Evolutionary conservation across 1,284 basidiomycete species (phyloP), one percentile per base, ranked within the genome.

Genomic region (Ceratobasidium sp.): DNA sequence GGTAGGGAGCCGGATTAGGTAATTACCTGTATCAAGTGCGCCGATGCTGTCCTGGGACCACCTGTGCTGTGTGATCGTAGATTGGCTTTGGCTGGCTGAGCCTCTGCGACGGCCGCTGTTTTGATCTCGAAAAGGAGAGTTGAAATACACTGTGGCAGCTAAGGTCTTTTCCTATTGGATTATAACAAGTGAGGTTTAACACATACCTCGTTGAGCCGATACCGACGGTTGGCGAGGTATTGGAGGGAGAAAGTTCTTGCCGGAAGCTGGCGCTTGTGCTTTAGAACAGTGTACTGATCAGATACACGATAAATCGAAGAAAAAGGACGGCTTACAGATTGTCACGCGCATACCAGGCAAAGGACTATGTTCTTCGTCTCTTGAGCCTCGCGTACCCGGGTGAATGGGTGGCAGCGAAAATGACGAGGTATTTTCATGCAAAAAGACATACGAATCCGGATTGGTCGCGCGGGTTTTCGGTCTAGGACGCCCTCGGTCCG

Each of bases 21-120:
- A 73, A 60, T 20, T 73, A 73, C 69, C 69, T 73, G 69, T 28
- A 56, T 56, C 69, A 31, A 47, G 28, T 13, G 69, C 49, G 69
- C 69, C 56, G 69, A 60, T 58, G 39, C 56, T 73, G 4, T 58
- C 69, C 37, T 47, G 56, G 23, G 39, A 56, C 11, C 45, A 42
- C 31, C 31, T 26, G 65, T 67, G 65, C 65, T 51, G 65, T 67
- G 65, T 64, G 61, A 47, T 53, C 20, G 65, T 53, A 26, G 31
- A 35, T 17, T 53, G 65, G 31, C 28, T 67, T 39, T 67, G 65
- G 49, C 49, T 39, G 31, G 45, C 47, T 35, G 65, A 67, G 65
- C 61, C 61, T 15, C 13, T 42, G 39, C 39, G 61, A 45, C 17
- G 61, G 26, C 33, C 61, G 42, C 61, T 20, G 39, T 64, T 47